Conservation (phyloP, 345 rosid species). For the Salix brachista region DNA sequence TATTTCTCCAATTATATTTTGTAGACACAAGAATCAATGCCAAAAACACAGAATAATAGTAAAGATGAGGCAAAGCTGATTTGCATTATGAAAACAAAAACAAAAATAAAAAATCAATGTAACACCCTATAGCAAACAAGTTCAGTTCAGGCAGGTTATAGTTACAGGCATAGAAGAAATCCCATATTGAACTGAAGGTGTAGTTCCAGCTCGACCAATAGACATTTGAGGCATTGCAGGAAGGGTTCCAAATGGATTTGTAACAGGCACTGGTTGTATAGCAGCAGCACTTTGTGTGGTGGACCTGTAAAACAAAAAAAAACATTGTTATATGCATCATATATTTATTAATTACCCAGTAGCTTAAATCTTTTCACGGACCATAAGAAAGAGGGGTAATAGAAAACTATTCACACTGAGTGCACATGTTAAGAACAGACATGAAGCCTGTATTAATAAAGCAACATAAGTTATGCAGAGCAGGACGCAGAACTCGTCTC, state of each 20-base stretch:
- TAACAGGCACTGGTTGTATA: constrained; percentile 48
- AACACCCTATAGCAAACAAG: not conserved
- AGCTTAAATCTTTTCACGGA: too few relatives aligned
- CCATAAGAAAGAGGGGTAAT: not conserved
- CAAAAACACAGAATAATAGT: not conserved
- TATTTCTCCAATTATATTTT: not conserved
- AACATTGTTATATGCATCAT: not conserved
- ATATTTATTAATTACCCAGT: too few relatives aligned
- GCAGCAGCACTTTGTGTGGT: constrained; percentile 37
- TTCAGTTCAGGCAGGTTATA: constrained; percentile 5
- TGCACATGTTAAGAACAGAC: not conserved
- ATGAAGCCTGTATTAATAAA: not conserved
- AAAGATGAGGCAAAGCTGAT: not conserved
- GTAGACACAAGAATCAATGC: not conserved
- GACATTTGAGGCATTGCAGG: constrained; percentile 91
- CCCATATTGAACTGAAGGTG: constrained; percentile 81
- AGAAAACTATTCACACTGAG: not conserved
- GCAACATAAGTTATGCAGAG: not conserved
- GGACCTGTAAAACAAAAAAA: constrained; percentile 41
- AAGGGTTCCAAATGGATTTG: constrained; percentile 87
- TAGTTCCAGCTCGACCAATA: constrained; percentile 66
- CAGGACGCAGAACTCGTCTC: not conserved
- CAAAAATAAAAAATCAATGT: not conserved
- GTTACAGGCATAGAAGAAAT: constrained; percentile 86
- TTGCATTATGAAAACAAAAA: not conserved